Evolutionary conservation across 2,329 filamentous ascomycete species (phyloP), one percentile per base, ranked within the genome.

Genomic region (Alternaria triticimaculans): DNA sequence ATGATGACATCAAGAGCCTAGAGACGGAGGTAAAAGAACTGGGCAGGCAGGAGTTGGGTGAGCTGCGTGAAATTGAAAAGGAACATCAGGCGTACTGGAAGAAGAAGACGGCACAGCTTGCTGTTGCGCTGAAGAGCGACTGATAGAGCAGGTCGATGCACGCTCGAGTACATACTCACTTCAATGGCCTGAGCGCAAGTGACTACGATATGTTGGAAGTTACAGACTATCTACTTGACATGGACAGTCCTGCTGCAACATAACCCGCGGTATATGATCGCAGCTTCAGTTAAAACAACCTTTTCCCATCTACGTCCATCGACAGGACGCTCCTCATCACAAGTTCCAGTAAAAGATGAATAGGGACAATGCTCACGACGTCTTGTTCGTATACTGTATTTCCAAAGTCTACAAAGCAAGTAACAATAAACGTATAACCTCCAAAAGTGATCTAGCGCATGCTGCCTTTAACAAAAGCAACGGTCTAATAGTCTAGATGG

Each of bases 401-500:
- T 50, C 33, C 4, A 26, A 15, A 15, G 11, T 54, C 37, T 55
- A 55, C 33, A 55, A 26, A n/a, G 49, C 49, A 37, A n/a, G 14
- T 20, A 37, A 51, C 30, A 46, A 46, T 9, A 46, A 23, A 46
- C 10, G 21, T 23, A 30, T 41, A 37, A 41, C 20, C 8, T 37
- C 20, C 28, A 41, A 37, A 37, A 53, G 30, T 25, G 14, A 37
- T 53, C 49, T 53, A 53, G 30, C 9, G 10, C 20, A 56, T 58
- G 44, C 37, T 45, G 46, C 20, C 37, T 12, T 23, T 18, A 20
- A 30, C 44, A 20, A 65, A 68, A 62, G 57, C 59, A 65, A 65
- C 28, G 44, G 63, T 70, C 63, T 71, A 71, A 58, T 55, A 65
- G 62, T 74, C 72, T 76, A 76, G 63, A 64, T 71, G 75, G 74